Conservation (phyloP, 257 asterid species). For the Solanum chmielewskii region DNA sequence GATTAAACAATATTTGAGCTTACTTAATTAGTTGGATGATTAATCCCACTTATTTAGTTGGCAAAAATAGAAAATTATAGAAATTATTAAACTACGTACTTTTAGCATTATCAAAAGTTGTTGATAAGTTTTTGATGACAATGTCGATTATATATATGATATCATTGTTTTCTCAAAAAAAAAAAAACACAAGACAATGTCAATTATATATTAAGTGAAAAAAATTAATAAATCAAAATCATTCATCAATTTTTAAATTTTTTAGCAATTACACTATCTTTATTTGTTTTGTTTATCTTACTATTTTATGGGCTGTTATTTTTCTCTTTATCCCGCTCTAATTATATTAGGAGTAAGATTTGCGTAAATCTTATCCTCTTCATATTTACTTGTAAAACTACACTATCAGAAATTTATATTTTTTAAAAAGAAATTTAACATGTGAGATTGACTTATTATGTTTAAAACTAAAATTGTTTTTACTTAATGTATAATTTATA, state of each 20-base stretch:
- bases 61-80: background rate
- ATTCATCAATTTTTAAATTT: background rate
- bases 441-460: too few relatives aligned
- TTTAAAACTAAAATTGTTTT: background rate
- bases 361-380: background rate
- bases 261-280: background rate
- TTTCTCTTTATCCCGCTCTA: background rate
- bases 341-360: too few relatives aligned
- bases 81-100: background rate
- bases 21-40: background rate
- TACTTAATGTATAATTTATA: background rate
- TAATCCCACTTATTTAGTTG: background rate
- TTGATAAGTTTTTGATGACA: background rate
- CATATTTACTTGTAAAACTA: background rate
- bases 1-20: background rate
- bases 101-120: background rate
- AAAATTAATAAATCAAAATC: background rate
- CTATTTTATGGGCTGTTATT: background rate
- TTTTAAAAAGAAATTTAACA: background rate
- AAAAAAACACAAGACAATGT: background rate
- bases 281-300: background rate
- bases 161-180: too few relatives aligned
- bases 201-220: background rate
- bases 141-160: background rate
- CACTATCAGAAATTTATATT: background rate